These are phyloP conservation scores for Trichophyton equinum DNA, from an alignment of 2,329 filamentous ascomycete species.

Conservation along the genomic window DNA sequence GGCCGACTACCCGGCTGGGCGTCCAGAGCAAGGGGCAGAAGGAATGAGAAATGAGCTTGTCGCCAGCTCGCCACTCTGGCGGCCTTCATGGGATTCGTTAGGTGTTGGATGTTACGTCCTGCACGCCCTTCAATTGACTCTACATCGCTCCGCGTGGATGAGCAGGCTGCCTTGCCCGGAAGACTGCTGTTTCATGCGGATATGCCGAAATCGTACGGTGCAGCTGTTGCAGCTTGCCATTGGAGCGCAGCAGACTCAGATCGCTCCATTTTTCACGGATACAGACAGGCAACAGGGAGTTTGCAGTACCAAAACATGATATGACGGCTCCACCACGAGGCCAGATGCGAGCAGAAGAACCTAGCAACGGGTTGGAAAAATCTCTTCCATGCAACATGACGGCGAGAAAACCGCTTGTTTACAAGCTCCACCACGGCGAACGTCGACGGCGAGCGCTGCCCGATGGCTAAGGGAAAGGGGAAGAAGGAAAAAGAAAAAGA, in stretches of 20 bases:
- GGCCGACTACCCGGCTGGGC: slow-evolving; percentile 2
- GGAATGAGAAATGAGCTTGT: not conserved
- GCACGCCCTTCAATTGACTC: slow-evolving; percentile 1
- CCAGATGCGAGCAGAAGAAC: not conserved
- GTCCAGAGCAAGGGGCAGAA: not conserved
- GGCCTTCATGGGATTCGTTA: not conserved
- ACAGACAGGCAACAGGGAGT: not conserved
- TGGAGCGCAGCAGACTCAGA: not conserved
- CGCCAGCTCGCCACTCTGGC: not conserved
- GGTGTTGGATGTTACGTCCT: not conserved
- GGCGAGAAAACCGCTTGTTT: not conserved
- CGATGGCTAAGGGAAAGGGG: not conserved
- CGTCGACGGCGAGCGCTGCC: not conserved
- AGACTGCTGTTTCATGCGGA: not conserved
- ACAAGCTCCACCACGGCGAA: not conserved
- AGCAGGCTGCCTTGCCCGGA: not conserved
- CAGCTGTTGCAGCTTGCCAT: not conserved
- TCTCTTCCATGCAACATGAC: slow-evolving; percentile 3
- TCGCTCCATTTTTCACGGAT: not conserved
- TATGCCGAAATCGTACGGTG: not conserved
- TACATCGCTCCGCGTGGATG: not conserved
- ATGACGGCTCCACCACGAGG: not conserved
- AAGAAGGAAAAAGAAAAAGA: not conserved
- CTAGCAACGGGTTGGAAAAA: not conserved
- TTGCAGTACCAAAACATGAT: not conserved